These are phyloP conservation scores for Hirsutella thompsonii DNA, from an alignment of 2,329 filamentous ascomycete species.

Conservation along the genomic window DNA sequence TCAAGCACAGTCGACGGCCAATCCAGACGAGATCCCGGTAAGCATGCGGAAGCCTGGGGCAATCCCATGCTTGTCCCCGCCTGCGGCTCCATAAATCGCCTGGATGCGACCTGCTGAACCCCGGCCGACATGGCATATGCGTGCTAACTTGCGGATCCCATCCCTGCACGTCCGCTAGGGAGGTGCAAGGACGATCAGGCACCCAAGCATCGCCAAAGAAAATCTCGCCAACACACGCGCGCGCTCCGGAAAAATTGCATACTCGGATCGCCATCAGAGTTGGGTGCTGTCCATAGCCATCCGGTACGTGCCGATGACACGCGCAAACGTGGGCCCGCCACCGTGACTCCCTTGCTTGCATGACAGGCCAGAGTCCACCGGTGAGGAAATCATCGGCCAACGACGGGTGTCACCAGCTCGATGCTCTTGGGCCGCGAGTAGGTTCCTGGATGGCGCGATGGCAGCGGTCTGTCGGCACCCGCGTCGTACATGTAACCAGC, in stretches of 20 bases:
- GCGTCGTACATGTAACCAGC: constrained; percentile 19
- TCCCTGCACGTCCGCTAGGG: neutral
- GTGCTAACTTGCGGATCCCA: neutral
- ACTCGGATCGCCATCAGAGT: neutral
- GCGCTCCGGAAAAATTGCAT: too few species aligned
- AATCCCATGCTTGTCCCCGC: neutral
- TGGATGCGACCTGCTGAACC: neutral
- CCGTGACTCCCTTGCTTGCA: neutral
- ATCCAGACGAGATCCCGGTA: neutral
- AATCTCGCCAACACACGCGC: too few species aligned
- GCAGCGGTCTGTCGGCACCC: constrained; percentile 40
- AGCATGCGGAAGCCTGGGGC: neutral
- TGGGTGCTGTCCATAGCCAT: neutral
- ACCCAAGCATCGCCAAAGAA: neutral
- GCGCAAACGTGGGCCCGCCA: neutral
- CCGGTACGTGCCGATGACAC: neutral
- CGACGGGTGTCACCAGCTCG: constrained; percentile 48
- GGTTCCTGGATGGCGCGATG: constrained; percentile 37
- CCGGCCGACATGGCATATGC: neutral
- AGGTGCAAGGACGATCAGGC: neutral
- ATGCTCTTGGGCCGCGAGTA: constrained; percentile 49
- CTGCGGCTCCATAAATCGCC: neutral
- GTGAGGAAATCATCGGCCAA: constrained; percentile 27
- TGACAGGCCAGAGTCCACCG: neutral
- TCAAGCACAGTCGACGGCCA: neutral